Evolutionary conservation across 768 basidiomycete genomes (phyloP).

Genomic region (Calocybe cyanea): DNA sequence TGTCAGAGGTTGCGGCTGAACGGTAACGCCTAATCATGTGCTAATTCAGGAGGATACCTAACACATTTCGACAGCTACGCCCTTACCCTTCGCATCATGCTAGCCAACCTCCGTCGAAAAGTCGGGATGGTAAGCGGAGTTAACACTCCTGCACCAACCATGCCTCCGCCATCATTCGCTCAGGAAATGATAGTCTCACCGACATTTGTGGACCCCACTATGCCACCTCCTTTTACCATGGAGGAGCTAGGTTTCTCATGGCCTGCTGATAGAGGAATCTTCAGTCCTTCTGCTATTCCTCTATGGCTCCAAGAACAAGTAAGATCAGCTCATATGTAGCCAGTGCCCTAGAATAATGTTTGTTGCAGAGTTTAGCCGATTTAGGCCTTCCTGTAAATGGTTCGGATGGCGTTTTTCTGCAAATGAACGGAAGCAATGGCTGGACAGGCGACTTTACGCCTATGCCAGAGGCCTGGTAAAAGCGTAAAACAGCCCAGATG

Average conservation of each 20-base stretch:
- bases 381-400: conserved; percentile 90
- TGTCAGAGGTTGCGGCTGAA: conserved; percentile 93
- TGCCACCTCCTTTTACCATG: conserved; percentile 70
- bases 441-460: conserved; percentile 74
- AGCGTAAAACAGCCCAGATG: not conserved
- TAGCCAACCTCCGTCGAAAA: conserved; percentile 87
- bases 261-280: conserved; percentile 59
- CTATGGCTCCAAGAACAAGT: conserved; percentile 91
- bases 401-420: conserved; percentile 85
- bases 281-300: conserved; percentile 83
- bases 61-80: conserved; percentile 62
- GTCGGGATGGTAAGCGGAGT: conserved; percentile 60
- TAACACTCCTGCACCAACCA: conserved; percentile 41
- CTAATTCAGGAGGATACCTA: not conserved
- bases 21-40: conserved; percentile 40
- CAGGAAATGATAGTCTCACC: conserved; percentile 62
- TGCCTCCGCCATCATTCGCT: conserved; percentile 50
- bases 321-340: conserved; percentile 21
- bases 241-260: conserved; percentile 82
- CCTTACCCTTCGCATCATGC: conserved; percentile 87
- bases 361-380: conserved; percentile 72
- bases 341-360: conserved; percentile 3
- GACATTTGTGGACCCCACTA: conserved; percentile 47
- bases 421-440: conserved; percentile 64
- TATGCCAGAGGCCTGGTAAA: conserved; percentile 84